Evolutionary conservation across 2,329 filamentous ascomycete genomes (phyloP), one percentile per base, ranked within the genome.

Genomic region (Ceratocystis cubensis): DNA sequence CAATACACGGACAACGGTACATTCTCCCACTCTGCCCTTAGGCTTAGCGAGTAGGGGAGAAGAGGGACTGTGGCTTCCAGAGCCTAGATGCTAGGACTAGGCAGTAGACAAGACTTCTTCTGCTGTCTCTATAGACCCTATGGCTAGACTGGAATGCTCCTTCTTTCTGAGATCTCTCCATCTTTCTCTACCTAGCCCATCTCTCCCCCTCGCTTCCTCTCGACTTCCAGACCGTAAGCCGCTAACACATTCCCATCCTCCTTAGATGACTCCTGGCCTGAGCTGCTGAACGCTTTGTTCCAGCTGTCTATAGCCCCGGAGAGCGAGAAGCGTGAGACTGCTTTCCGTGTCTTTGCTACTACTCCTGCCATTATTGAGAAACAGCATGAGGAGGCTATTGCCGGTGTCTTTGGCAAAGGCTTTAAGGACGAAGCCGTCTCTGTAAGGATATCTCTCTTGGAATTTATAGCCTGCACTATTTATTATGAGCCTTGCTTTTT

Each of bases 281-380:
- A 97, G 73, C 84, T 99, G 48, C 83, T 99, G 33, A 85, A 84
- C 46, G 86, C 88, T 22, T 82, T 99, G 62, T 96, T 96, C 79
- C 87, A 91, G 72, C 85, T 95, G 48, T 97, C 93, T 76, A 91
- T 95, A 75, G 92, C 91, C 25, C 80, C 83, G 65, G 89, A 96
- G 69, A 78, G 88, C 37, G 88, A 88, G 70, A 88, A 95, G 78
- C 87, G 94, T 69, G 94, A 97, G 78, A 91, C 88, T 61, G 91
- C 94, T 20, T 99, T 94, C 79, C 86, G 94, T 69, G 94, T 99
- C 72, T 96, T 99, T 75, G 88, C 92, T 57, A 93, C 92, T 1
- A 97, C 93, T 0, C 94, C 94, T 3, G 89, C 89, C 41, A 93
- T 99, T 72, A 97, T 99, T 72, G 91, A 96, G 78, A 93, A 88